Conservation (phyloP, 139 green algal genomes). For the Tetradesmus lagerheimii region DNA sequence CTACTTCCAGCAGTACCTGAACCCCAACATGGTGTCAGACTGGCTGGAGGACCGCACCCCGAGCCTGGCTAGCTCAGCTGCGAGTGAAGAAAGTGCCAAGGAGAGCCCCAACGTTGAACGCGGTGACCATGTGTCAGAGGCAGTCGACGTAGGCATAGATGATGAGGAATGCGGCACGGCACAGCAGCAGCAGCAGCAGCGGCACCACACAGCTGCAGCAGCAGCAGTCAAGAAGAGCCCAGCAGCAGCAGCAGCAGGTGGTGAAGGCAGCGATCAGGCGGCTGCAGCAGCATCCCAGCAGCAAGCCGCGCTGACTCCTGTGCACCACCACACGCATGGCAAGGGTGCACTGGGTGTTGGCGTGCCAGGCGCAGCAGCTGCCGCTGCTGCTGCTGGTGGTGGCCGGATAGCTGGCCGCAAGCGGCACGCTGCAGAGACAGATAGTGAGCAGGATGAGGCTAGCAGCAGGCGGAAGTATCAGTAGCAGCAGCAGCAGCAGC, state of each 20-base stretch:
- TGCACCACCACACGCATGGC: background rate
- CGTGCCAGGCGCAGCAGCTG: background rate
- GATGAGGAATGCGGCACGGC: background rate
- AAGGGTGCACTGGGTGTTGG: background rate
- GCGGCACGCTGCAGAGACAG: conserved; percentile 24
- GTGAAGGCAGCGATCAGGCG: background rate
- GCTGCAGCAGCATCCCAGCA: background rate
- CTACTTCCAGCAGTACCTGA: conserved; percentile 40
- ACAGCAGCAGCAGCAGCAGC: conserved; percentile 1
- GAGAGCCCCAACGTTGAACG: conserved; percentile 17
- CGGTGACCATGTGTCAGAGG: conserved; percentile 24
- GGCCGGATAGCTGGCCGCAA: background rate
- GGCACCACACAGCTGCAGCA: background rate
- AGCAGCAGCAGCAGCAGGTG: conserved; percentile 1
- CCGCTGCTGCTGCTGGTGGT: background rate
- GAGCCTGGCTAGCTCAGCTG: conserved; percentile 35
- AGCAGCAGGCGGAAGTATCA: conserved; percentile 46
- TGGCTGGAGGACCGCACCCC: conserved; percentile 35
- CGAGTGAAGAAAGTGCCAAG: conserved; percentile 34
- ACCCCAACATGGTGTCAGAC: background rate
- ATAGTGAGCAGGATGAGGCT: conserved; percentile 45
- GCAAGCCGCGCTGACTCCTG: background rate
- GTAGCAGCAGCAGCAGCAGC: background rate
- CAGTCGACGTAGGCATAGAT: background rate
- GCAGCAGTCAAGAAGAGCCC: background rate